Evolutionary conservation across 371 early-diverging fungal genomes (phyloP).

Genomic region (Mortierella sp.): DNA sequence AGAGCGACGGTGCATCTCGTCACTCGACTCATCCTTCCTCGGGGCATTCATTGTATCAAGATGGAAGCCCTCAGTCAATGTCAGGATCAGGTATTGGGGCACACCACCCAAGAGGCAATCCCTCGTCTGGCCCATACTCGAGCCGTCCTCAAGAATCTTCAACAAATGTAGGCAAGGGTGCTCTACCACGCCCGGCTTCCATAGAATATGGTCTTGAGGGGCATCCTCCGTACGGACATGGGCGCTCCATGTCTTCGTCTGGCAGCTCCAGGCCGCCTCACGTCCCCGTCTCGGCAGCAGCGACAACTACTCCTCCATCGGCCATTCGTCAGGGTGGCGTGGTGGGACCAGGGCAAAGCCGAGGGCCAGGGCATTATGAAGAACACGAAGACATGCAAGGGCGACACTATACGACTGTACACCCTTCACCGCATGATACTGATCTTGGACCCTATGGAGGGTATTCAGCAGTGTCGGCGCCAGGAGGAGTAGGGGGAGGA

Average conservation of each 20-base stretch:
- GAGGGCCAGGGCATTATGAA: constrained; percentile 15
- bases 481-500: not conserved
- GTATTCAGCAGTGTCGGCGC: not conserved
- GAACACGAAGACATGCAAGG: constrained; percentile 1
- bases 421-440: not conserved
- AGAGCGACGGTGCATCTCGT: not conserved
- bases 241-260: constrained; percentile 13
- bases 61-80: not conserved
- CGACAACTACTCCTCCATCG: not conserved
- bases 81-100: not conserved
- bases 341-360: not conserved
- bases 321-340: not conserved
- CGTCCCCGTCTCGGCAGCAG: not conserved
- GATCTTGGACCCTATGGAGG: not conserved
- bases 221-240: constrained; percentile 10
- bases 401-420: not conserved
- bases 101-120: not conserved
- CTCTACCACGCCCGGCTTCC: not conserved
- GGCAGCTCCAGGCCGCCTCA: constrained; percentile 1
- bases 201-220: constrained; percentile 6
- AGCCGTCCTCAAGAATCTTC: not conserved
- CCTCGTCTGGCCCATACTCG: not conserved
- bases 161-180: not conserved
- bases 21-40: not conserved
- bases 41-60: not conserved